Percentiles rank a stretch among this genome's conserved stretches.
Conservation (phyloP, 2,329 filamentous ascomycete species). For the Pseudogymnoascus sp. region DNA sequence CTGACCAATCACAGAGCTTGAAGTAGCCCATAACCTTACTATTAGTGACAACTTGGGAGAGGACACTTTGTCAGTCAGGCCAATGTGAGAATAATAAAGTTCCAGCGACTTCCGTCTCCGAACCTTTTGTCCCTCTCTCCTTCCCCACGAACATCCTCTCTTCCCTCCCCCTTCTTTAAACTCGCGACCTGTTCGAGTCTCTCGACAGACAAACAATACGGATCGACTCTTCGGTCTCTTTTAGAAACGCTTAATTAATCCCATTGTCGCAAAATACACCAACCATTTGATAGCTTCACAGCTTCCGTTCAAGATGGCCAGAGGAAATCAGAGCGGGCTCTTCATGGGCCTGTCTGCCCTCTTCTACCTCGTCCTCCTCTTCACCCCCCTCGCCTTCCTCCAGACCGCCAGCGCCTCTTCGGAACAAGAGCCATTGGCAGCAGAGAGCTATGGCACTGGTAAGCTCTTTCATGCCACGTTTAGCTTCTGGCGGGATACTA, state of each 20-base stretch:
- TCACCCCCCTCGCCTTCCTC: constrained; percentile 79
- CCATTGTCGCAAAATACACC: neutral
- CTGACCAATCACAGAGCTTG: constrained; percentile 4
- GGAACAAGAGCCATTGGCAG: constrained; percentile 54
- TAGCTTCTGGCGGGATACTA: neutral
- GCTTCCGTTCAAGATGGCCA: constrained; percentile 41
- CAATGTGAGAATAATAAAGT: constrained; percentile 9
- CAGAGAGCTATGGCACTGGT: constrained; percentile 71
- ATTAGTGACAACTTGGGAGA: constrained; percentile 8
- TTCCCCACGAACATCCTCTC: constrained; percentile 11
- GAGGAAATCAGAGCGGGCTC: constrained; percentile 58
- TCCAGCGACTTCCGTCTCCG: constrained; percentile 19
- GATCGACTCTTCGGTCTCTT: constrained; percentile 5
- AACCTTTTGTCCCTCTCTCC: neutral
- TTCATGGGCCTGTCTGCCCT: constrained; percentile 78
- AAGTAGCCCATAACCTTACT: constrained; percentile 6
- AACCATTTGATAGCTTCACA: constrained; percentile 1
- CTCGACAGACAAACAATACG: constrained; percentile 3
- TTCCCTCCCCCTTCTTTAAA: constrained; percentile 9
- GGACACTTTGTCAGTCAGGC: constrained; percentile 8
- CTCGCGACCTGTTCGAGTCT: neutral
- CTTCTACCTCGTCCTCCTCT: constrained; percentile 84
- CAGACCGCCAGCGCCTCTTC: constrained; percentile 63
- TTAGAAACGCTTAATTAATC: neutral
- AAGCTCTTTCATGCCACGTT: constrained; percentile 16